Base-by-base conservation (phyloP, 139 green algal species). In the Cymbomonas tetramitiformis region DNA sequence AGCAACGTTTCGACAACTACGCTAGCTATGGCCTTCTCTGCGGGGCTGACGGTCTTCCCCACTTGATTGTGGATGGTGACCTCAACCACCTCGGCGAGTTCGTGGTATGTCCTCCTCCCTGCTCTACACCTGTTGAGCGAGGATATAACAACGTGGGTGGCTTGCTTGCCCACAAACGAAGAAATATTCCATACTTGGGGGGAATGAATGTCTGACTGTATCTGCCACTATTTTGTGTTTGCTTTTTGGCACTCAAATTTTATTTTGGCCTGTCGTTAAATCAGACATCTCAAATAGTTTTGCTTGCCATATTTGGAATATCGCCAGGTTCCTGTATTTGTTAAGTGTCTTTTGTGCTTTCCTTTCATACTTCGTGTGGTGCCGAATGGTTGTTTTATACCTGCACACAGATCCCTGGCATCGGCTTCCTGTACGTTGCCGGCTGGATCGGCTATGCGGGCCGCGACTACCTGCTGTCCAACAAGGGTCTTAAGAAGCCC, bases 391-490 rank as follows among this genome's bases (percentile, higher is more conserved):
- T 70, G 7, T 1, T 53, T 67, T 77, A 89, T n/a, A n/a, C n/a
- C n/a, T n/a, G n/a, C n/a, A n/a, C n/a, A n/a, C n/a, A n/a, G 80
- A 83, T 93, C 67, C 87, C 88, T 55, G 94, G 90, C 60, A 62
- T 95, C 61, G 86, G 81, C 54, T 97, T 98, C 85, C 75, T 97
- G 51, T 97, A 98, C 76, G 76, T 95, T 43, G 86, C 91, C 57
- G 91, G 91, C 56, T 96, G 81, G 72, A 96, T 98, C 68, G 91
- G 91, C 57, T 90, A 84, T 56, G 80, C 88, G 0, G 91, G 91
- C 63, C 82, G 84, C 62, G 60, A 84, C 56, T 98, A 98, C 86
- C 65, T 97, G 40, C 73, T 74, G 30, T 31, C 44, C 12, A 57
- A 61, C 10, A 75, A 77, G 65, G 43, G 40, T 9, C 65, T 55